Evolutionary conservation across 2,329 filamentous ascomycete genomes (phyloP).

Genomic region (Plenodomus tracheiphilus): DNA sequence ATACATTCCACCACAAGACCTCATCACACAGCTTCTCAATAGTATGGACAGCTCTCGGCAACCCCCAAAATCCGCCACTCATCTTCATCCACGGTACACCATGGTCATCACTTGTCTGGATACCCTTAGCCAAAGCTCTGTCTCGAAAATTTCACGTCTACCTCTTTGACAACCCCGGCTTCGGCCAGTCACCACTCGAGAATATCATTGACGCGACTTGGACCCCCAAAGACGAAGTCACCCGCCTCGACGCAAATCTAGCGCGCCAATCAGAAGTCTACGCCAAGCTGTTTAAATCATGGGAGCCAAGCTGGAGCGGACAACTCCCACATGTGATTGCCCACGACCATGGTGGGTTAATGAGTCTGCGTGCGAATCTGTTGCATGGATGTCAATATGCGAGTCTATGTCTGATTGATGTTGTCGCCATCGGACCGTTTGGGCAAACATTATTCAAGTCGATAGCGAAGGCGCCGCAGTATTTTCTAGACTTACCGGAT

Average conservation of each 20-base stretch:
- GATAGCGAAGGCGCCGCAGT: slow-evolving; percentile 12
- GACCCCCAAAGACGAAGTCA: slow-evolving; percentile 2
- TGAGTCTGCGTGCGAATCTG: slow-evolving; percentile 22
- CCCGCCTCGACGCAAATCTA: slow-evolving; percentile 16
- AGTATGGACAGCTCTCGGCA: slow-evolving; percentile 18
- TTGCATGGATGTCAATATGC: slow-evolving; percentile 18
- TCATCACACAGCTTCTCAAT: slow-evolving; percentile 16
- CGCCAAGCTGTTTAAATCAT: slow-evolving; percentile 18
- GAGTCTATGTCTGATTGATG: slow-evolving; percentile 22
- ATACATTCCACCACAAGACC: slow-evolving; percentile 11
- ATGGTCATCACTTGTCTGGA: slow-evolving; percentile 26
- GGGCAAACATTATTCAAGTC: slow-evolving; percentile 20
- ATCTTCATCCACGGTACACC: slow-evolving; percentile 28
- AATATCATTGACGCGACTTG: background rate
- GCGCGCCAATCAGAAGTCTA: slow-evolving; percentile 21
- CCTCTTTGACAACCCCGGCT: slow-evolving; percentile 26
- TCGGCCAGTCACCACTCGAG: slow-evolving; percentile 21
- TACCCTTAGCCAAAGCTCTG: slow-evolving; percentile 16
- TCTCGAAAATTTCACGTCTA: slow-evolving; percentile 19
- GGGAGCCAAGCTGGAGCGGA: slow-evolving; percentile 10
- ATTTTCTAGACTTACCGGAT: slow-evolving; percentile 18
- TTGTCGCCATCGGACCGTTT: slow-evolving; percentile 26
- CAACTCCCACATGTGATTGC: slow-evolving; percentile 20
- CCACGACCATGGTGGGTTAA: slow-evolving; percentile 24
- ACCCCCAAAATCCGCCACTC: slow-evolving; percentile 10